A percentile compares a stretch with the other conserved stretches of the same genome.
phyloP scores from a whole-genome alignment of 306 rosid species.

The Fagus sylvatica region DNA sequence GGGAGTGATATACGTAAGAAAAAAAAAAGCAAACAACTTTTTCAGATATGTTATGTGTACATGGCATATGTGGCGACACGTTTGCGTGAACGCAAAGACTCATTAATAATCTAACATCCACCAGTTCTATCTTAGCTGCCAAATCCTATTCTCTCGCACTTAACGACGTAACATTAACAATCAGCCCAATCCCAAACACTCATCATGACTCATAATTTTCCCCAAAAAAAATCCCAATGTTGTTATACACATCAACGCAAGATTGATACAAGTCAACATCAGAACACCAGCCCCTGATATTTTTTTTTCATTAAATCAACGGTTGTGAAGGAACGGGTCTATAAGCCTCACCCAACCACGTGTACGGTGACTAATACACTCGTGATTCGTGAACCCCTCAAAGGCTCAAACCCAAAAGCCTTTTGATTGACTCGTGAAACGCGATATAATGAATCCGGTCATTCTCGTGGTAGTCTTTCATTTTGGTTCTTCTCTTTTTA shows the following conservation, averaged over 20 bases:
- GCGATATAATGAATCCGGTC: neutral
- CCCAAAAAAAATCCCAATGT: too few species aligned
- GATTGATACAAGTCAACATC: too few species aligned
- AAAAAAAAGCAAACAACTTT: neutral
- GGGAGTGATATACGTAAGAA: too few species aligned
- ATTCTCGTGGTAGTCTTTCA: neutral
- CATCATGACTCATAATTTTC: too few species aligned
- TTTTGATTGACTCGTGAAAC: neutral
- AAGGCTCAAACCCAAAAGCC: too few species aligned
- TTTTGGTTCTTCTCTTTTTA: too few species aligned
- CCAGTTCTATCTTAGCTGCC: neutral
- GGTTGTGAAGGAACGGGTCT: slow-evolving; percentile 2
- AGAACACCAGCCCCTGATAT: neutral
- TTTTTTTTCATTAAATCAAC: slow-evolving; percentile 16
- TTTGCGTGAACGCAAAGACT: slow-evolving; percentile 29
- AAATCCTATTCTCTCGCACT: neutral
- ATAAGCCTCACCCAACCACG: slow-evolving; percentile 35
- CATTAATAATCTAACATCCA: neutral
- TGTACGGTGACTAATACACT: slow-evolving; percentile 17
- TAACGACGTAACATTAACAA: too few species aligned
- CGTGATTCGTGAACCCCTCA: neutral
- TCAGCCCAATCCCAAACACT: too few species aligned
- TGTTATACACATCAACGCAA: too few species aligned
- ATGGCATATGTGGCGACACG: slow-evolving; percentile 48
- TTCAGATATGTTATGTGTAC: neutral